Evolutionary conservation across 306 rosid genomes (phyloP).

Genomic region (Inga laurina): DNA sequence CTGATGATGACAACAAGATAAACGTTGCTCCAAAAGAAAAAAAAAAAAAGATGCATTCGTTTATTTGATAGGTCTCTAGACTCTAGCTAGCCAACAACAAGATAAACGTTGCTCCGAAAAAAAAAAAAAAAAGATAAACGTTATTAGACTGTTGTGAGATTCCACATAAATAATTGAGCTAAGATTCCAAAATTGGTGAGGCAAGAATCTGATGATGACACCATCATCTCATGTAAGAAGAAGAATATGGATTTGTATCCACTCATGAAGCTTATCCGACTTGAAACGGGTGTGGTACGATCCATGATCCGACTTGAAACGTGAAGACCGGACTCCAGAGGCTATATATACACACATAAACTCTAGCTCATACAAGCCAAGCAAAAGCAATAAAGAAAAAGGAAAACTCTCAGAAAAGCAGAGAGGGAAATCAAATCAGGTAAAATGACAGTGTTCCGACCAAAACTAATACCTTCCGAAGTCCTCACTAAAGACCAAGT

Average conservation of each 20-base stretch:
- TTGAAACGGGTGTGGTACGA: neutral
- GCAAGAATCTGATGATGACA: neutral
- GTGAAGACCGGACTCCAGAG: neutral
- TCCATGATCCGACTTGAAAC: neutral
- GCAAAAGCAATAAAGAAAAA: too few relatives aligned
- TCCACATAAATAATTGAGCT: neutral
- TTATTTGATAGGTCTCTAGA: neutral
- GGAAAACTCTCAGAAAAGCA: too few relatives aligned
- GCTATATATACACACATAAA: too few relatives aligned
- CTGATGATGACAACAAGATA: too few relatives aligned
- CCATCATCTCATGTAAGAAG: neutral
- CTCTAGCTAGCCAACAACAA: neutral
- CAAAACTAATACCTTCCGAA: too few relatives aligned
- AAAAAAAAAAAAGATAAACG: too few relatives aligned
- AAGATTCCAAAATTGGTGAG: neutral
- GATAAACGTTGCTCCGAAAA: too few relatives aligned
- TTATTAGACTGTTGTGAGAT: neutral
- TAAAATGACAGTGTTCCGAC: too few relatives aligned
- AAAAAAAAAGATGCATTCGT: neutral
- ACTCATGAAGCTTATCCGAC: neutral
- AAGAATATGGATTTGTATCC: neutral
- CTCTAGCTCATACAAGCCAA: too few relatives aligned
- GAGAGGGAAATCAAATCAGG: too few relatives aligned
- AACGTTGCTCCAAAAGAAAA: too few relatives aligned
- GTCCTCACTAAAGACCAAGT: neutral